Percentiles rank a stretch among this genome's conserved stretches.
These are phyloP conservation scores for Aspergillus candidus DNA, from an alignment of 2,329 filamentous ascomycete genomes.

Conservation along the genomic window DNA sequence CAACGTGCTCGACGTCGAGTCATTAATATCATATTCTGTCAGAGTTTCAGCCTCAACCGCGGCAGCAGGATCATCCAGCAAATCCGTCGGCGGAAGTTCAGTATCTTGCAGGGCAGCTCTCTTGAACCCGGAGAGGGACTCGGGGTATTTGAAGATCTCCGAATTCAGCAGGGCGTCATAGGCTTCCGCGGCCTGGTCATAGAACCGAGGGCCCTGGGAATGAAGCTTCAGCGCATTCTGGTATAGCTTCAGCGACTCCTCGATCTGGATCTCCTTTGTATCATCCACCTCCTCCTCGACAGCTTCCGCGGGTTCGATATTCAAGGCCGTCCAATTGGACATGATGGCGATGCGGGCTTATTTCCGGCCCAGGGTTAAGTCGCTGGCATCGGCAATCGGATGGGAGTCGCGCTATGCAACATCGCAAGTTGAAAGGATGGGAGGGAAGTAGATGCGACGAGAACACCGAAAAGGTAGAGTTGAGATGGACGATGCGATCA, in stretches of 20 bases:
- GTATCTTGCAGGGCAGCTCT: slow-evolving; percentile 53
- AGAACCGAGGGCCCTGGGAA: slow-evolving; percentile 72
- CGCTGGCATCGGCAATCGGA: slow-evolving; percentile 6
- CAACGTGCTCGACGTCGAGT: slow-evolving; percentile 71
- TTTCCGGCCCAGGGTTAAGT: slow-evolving; percentile 13
- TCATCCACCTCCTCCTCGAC: slow-evolving; percentile 88
- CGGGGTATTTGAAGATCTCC: slow-evolving; percentile 88
- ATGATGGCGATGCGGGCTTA: slow-evolving; percentile 24
- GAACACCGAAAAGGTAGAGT: slow-evolving; percentile 1
- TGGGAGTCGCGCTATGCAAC: slow-evolving; percentile 6
- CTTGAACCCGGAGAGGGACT: slow-evolving; percentile 78
- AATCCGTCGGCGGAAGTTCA: slow-evolving; percentile 45
- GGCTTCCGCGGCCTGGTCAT: slow-evolving; percentile 68
- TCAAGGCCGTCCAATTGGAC: slow-evolving; percentile 75
- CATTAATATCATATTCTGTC: slow-evolving; percentile 56
- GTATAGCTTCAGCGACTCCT: slow-evolving; percentile 92
- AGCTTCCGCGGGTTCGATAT: slow-evolving; percentile 88
- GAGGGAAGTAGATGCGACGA: slow-evolving; percentile 3
- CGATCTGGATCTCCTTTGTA: slow-evolving; percentile 92
- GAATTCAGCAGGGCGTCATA: slow-evolving; percentile 83
- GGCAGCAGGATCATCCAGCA: slow-evolving; percentile 16
- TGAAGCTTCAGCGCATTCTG: slow-evolving; percentile 87
- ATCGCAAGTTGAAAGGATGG: slow-evolving; percentile 14
- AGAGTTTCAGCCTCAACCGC: slow-evolving; percentile 23
- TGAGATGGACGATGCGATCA: not conserved